A percentile compares a stretch with the other conserved stretches of the same genome.
Conservation (phyloP, 257 asterid genomes). For the Linaria vulgaris region DNA sequence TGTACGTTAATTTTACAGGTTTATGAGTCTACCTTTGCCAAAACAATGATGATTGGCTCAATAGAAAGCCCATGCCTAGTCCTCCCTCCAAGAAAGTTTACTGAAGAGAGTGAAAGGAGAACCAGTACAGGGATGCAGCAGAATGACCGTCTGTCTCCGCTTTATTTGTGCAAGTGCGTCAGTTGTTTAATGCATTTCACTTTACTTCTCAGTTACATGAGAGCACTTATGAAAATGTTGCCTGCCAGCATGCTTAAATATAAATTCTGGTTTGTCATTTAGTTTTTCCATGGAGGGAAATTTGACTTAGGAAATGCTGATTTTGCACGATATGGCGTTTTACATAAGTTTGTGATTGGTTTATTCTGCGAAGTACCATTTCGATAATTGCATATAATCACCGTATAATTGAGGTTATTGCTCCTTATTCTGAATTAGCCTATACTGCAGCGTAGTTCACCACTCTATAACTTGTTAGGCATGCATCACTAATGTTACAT, state of each 20-base stretch:
- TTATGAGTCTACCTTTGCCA: conserved; percentile 63
- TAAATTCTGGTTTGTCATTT: conserved; percentile 2
- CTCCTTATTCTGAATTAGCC: conserved; percentile 17
- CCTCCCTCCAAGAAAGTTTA: conserved; percentile 75
- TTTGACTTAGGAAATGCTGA: conserved; percentile 13
- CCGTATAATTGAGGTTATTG: not conserved
- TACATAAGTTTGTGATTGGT: not conserved
- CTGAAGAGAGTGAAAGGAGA: conserved; percentile 74
- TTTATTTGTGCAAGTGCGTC: conserved; percentile 87
- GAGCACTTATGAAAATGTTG: conserved; percentile 1
- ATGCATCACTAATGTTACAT: not conserved
- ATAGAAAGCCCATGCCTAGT: conserved; percentile 82
- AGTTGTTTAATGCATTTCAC: conserved; percentile 21
- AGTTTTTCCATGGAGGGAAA: conserved; percentile 5
- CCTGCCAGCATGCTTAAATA: not conserved
- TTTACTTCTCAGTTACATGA: conserved; percentile 22
- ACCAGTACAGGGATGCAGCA: conserved; percentile 38
- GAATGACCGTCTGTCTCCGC: conserved; percentile 51
- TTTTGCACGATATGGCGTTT: not conserved
- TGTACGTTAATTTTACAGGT: conserved; percentile 50
- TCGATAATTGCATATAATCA: not conserved
- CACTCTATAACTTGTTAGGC: not conserved
- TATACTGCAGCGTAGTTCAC: not conserved
- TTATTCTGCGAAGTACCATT: not conserved
- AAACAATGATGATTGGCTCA: conserved; percentile 60